Evolutionary conservation across 768 basidiomycete species (phyloP).

Genomic region (Trametes cinnabarina): DNA sequence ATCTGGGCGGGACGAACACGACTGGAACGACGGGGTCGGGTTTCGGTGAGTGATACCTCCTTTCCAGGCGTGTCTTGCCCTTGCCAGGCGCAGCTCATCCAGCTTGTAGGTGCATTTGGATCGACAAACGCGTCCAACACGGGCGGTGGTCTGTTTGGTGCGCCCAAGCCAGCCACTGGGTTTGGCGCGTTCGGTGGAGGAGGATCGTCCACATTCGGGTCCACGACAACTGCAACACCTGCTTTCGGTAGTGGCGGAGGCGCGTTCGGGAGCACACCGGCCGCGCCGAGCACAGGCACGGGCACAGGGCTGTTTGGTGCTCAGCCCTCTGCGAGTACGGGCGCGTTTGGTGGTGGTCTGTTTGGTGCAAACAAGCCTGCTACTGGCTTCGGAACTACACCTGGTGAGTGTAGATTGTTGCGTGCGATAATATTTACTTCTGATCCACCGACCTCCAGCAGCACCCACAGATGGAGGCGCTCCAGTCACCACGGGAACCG

Average conservation of each 20-base stretch:
- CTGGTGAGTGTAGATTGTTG: constrained; percentile 39
- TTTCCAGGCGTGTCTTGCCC: constrained; percentile 4
- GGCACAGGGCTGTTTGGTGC: constrained; percentile 34
- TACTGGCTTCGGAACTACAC: constrained; percentile 44
- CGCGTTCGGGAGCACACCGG: constrained; percentile 16
- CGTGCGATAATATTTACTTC: background rate
- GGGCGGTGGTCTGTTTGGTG: constrained; percentile 49
- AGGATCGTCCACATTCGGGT: constrained; percentile 51
- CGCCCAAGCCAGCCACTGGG: constrained; percentile 65
- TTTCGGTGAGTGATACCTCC: constrained; percentile 33
- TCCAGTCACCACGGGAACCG: constrained; percentile 66
- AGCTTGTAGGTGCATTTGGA: constrained; percentile 40
- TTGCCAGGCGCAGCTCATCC: background rate
- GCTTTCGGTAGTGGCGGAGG: constrained; percentile 39
- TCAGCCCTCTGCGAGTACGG: constrained; percentile 27
- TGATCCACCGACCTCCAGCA: background rate
- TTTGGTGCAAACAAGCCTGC: constrained; percentile 58
- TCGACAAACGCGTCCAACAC: constrained; percentile 36
- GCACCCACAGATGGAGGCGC: constrained; percentile 33
- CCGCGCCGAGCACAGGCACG: constrained; percentile 29
- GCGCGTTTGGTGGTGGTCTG: constrained; percentile 37
- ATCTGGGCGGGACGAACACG: constrained; percentile 39
- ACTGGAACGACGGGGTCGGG: constrained; percentile 33
- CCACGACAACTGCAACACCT: constrained; percentile 32
- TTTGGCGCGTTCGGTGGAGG: constrained; percentile 77